These are phyloP conservation scores for Scutellaria baicalensis DNA, from an alignment of 257 asterid species.

Conservation along the genomic window DNA sequence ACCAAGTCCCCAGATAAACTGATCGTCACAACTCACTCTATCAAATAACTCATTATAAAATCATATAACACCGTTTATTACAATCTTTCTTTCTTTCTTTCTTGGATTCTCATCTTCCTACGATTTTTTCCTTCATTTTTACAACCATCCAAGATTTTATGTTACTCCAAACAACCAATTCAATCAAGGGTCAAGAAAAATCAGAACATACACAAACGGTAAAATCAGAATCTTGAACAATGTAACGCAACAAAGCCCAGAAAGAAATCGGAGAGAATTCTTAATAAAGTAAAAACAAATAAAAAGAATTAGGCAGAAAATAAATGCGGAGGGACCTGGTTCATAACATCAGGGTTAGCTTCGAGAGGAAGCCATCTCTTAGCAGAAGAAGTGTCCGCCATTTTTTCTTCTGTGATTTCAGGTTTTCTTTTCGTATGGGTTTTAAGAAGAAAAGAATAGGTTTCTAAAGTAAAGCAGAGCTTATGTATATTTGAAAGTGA, in stretches of 20 bases:
- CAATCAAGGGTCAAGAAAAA: neutral
- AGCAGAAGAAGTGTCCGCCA: constrained; percentile 48
- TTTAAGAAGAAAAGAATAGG: neutral
- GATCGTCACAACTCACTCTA: constrained; percentile 17
- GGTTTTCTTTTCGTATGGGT: constrained; percentile 1
- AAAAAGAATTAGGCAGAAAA: neutral
- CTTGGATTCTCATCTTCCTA: neutral
- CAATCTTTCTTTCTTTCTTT: neutral
- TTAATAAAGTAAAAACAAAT: neutral
- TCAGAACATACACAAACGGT: neutral
- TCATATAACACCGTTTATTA: neutral
- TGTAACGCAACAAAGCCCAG: neutral
- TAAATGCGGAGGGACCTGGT: constrained; percentile 51
- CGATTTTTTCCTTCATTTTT: neutral
- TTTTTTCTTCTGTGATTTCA: constrained; percentile 10
- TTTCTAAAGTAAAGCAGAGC: too few relatives aligned
- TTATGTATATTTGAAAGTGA: neutral
- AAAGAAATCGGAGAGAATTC: neutral
- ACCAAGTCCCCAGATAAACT: constrained; percentile 97
- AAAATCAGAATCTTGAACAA: neutral
- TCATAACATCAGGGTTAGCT: constrained; percentile 95
- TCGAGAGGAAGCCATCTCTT: constrained; percentile 99
- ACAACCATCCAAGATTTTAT: neutral
- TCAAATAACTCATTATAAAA: neutral
- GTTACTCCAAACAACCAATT: neutral